Evolutionary conservation across 2,329 filamentous ascomycete genomes (phyloP).

Genomic region (Helminthosporium solani): DNA sequence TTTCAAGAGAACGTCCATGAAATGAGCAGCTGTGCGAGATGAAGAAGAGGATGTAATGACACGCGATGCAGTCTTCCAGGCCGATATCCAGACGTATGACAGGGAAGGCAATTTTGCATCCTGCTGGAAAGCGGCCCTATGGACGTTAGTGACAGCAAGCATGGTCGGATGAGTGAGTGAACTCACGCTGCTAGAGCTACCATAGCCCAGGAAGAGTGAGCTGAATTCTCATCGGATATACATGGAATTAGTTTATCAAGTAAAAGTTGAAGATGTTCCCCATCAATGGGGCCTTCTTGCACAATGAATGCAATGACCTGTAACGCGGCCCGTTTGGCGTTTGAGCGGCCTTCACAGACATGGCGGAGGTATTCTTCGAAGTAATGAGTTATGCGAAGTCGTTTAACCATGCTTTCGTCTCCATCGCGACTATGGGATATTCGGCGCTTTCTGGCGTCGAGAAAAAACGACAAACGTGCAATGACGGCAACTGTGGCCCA

Average conservation of each 20-base stretch:
- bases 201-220: constrained; percentile 74
- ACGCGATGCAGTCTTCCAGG: constrained; percentile 74
- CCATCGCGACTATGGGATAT: constrained; percentile 18
- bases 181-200: constrained; percentile 75
- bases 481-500: constrained; percentile 45
- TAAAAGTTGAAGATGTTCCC: constrained; percentile 57
- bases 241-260: constrained; percentile 60
- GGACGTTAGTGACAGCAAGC: constrained; percentile 3
- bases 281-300: constrained; percentile 41
- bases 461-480: constrained; percentile 39
- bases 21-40: constrained; percentile 74
- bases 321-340: constrained; percentile 51
- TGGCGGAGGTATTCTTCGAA: constrained; percentile 45
- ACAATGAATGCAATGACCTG: constrained; percentile 56
- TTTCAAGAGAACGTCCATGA: constrained; percentile 69
- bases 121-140: constrained; percentile 35
- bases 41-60: constrained; percentile 68
- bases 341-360: constrained; percentile 35
- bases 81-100: constrained; percentile 62
- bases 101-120: constrained; percentile 34
- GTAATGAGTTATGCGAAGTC: constrained; percentile 39
- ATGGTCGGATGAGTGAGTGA: background rate
- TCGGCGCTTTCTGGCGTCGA: constrained; percentile 30
- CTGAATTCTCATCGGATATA: constrained; percentile 67
- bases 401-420: constrained; percentile 36